phyloP scores from a whole-genome alignment of 1,284 basidiomycete species.

The Sporisorium sorghi region DNA sequence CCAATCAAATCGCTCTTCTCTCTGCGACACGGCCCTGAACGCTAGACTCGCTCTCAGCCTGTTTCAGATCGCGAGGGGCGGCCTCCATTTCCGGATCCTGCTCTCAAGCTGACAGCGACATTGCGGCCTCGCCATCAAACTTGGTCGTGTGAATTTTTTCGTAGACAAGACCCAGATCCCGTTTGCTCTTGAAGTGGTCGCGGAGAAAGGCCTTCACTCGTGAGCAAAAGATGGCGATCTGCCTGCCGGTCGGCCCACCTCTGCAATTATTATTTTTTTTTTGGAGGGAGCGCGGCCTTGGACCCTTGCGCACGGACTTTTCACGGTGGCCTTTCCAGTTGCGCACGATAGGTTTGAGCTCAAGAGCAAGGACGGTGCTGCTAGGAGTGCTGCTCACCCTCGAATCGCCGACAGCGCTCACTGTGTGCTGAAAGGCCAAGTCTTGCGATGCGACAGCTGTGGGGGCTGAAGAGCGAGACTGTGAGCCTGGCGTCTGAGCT shows the following conservation, averaged over 20 bases:
- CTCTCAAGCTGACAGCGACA: no score
- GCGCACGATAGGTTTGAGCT: constrained; percentile 33
- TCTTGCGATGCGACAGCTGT: no score
- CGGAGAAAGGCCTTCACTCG: neutral
- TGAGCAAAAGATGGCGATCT: neutral
- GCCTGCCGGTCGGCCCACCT: neutral
- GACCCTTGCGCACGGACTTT: constrained; percentile 15
- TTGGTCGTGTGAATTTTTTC: no score
- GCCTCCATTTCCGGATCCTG: neutral
- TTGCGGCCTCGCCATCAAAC: no score
- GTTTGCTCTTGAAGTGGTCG: neutral
- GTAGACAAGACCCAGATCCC: neutral
- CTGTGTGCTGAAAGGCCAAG: no score
- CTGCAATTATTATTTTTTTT: neutral
- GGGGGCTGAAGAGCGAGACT: no score
- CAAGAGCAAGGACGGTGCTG: no score
- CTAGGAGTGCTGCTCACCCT: no score
- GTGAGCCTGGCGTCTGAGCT: no score
- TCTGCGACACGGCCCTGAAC: neutral
- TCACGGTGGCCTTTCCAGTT: constrained; percentile 14
- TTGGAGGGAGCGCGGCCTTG: neutral
- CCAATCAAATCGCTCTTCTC: no score
- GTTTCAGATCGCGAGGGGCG: constrained; percentile 1
- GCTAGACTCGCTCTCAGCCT: neutral
- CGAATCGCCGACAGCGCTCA: no score